Conservation (phyloP, 306 rosid species). For the Trichosanthes cucumerina region DNA sequence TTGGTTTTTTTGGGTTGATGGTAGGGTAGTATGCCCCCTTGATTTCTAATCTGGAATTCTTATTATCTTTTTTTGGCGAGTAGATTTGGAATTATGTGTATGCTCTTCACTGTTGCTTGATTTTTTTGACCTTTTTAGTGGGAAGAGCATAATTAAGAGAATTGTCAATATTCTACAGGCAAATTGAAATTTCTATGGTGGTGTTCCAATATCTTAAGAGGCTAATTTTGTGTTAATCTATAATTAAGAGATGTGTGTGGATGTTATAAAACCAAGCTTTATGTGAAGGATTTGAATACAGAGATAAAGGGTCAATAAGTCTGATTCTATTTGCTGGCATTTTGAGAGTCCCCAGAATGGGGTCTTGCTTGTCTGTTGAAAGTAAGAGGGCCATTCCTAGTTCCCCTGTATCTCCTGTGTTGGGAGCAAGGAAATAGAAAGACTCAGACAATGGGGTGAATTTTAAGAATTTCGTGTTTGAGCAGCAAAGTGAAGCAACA, state of each 20-base stretch:
- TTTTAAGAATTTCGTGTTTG: slow-evolving; percentile 48
- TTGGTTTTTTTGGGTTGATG: background rate
- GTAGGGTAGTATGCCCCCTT: background rate
- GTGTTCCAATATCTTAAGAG: background rate
- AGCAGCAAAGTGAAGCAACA: slow-evolving; percentile 64
- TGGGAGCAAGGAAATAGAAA: slow-evolving; percentile 26
- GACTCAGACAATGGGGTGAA: slow-evolving; percentile 28
- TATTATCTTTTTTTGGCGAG: background rate
- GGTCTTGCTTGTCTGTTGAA: slow-evolving; percentile 26
- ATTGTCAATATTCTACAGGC: background rate
- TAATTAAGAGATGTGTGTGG: background rate
- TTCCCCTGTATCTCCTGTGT: slow-evolving; percentile 33
- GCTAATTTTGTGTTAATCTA: background rate
- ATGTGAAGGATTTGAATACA: background rate
- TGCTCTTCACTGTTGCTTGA: background rate
- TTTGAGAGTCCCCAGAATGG: slow-evolving; percentile 11
- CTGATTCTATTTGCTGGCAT: background rate
- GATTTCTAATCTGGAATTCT: background rate
- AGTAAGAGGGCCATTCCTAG: slow-evolving; percentile 70
- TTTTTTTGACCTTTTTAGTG: background rate
- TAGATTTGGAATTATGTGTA: background rate
- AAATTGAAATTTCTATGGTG: background rate
- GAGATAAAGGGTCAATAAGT: background rate
- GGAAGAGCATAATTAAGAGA: background rate
- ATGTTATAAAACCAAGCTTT: background rate